These are phyloP conservation scores for Echites panduratus DNA, from an alignment of 257 asterid species.

Conservation along the genomic window DNA sequence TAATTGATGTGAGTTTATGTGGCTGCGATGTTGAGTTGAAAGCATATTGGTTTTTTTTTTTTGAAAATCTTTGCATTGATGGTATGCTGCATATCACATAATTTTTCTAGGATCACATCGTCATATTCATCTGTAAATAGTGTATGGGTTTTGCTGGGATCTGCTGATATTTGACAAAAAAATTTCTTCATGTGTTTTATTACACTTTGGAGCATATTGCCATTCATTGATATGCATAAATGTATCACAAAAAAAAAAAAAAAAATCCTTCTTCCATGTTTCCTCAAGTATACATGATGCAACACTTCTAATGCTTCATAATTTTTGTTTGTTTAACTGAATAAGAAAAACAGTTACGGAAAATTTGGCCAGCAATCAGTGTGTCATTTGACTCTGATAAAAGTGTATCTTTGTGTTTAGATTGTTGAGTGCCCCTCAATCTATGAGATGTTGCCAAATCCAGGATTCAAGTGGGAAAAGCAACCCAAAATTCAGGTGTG, in stretches of 20 bases:
- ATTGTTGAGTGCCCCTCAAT: conserved; percentile 74
- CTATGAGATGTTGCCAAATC: conserved; percentile 73
- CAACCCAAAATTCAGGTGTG: conserved; percentile 70
- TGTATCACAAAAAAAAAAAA: background rate
- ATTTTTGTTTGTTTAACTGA: background rate
- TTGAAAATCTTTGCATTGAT: background rate
- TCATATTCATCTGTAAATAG: background rate
- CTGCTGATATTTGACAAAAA: background rate
- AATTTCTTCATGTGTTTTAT: background rate
- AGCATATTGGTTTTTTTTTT: background rate
- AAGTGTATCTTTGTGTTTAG: conserved; percentile 25
- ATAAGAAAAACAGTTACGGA: background rate
- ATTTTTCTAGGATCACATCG: background rate
- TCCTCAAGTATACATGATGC: background rate
- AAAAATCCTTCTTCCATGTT: background rate
- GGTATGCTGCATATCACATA: background rate
- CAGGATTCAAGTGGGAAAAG: conserved; percentile 67
- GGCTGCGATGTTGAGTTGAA: background rate
- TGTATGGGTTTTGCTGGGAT: background rate
- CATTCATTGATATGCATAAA: background rate
- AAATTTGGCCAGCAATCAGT: background rate
- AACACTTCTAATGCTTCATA: background rate
- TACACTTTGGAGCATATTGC: background rate
- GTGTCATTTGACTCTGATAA: conserved; percentile 4
- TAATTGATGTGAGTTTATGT: background rate